Evolutionary conservation across 345 rosid species (phyloP).

Genomic region (Populus euphratica): DNA sequence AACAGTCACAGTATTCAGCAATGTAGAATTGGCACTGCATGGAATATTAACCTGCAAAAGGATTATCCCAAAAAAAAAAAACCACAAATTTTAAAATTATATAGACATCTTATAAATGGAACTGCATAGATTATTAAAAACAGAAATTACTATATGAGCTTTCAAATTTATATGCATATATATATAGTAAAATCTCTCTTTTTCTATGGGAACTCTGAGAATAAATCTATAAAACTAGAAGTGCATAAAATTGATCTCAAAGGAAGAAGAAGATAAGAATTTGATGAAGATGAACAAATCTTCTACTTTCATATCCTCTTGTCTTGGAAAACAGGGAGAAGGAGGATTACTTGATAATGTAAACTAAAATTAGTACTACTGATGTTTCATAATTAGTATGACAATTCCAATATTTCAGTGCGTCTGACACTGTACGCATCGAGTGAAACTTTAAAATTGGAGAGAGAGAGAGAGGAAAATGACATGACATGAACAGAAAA

Average conservation of each 20-base stretch:
- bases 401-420: conserved; percentile 4
- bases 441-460: conserved; percentile 3
- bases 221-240: background rate
- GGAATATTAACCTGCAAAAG: conserved; percentile 13
- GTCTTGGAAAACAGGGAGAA: too few species aligned
- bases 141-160: too few species aligned
- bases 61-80: background rate
- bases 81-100: background rate
- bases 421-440: background rate
- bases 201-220: too few species aligned
- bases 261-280: background rate
- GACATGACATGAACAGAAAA: conserved; percentile 8
- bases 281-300: too few species aligned
- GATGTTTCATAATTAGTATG: background rate
- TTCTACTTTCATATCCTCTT: background rate
- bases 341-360: too few species aligned
- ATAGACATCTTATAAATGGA: background rate
- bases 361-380: background rate
- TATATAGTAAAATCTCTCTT: too few species aligned
- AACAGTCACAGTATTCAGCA: conserved; percentile 4
- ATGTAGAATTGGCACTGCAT: background rate
- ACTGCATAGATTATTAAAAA: too few species aligned
- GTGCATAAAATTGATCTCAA: background rate
- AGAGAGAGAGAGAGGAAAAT: background rate
- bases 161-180: too few species aligned